Conservation (phyloP, 768 basidiomycete species). For the Auriscalpium orientale region DNA sequence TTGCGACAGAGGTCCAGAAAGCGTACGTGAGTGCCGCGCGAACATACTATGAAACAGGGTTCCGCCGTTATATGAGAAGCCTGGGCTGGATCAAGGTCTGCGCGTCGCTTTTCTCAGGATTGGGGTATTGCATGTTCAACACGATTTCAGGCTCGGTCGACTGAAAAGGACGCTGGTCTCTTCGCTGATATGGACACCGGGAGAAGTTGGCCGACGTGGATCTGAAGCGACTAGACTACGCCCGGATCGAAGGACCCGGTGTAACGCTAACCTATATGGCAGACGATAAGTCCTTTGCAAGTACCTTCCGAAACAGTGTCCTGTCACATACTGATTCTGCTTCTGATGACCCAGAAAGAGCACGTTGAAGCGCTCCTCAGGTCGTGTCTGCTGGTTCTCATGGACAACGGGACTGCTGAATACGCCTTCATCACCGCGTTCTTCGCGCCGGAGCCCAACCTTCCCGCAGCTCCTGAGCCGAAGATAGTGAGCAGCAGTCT, state of each 20-base stretch:
- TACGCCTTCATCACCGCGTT: conserved; percentile 83
- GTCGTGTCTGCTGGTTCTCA: conserved; percentile 80
- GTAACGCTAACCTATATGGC: conserved; percentile 83
- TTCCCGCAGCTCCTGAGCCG: conserved; percentile 6
- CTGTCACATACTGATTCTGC: not conserved
- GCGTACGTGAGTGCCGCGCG: conserved; percentile 79
- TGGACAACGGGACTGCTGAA: conserved; percentile 93
- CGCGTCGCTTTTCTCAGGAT: not conserved
- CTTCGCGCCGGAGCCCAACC: conserved; percentile 40
- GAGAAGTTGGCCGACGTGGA: conserved; percentile 33
- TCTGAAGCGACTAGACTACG: conserved; percentile 52
- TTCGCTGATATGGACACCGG: conserved; percentile 37
- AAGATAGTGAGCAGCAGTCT: conserved; percentile 13
- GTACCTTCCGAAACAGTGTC: conserved; percentile 20
- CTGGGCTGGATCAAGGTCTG: conserved; percentile 71
- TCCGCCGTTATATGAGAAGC: conserved; percentile 81
- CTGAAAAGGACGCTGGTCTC: conserved; percentile 66
- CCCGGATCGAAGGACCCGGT: conserved; percentile 71
- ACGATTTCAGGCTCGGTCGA: conserved; percentile 45
- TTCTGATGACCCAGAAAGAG: conserved; percentile 49
- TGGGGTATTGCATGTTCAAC: not conserved
- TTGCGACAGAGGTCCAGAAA: conserved; percentile 83
- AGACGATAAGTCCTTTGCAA: conserved; percentile 80
- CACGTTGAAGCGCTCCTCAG: conserved; percentile 78
- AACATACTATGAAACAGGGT: conserved; percentile 93